phyloP scores from a whole-genome alignment of 306 rosid genomes.

The Oxytropis ochrocephala region DNA sequence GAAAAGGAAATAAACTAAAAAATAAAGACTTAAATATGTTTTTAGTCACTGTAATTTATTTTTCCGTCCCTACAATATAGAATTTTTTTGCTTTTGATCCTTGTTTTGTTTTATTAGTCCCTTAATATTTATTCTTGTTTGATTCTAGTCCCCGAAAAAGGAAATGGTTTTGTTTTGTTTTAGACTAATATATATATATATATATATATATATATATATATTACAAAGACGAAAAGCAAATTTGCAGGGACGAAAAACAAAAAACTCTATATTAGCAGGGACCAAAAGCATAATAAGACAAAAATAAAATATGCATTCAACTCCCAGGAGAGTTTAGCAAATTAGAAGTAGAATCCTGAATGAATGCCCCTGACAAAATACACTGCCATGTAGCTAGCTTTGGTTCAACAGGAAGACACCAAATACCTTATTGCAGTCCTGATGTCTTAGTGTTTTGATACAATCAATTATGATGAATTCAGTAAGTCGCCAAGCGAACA shows the following conservation, averaged over 20 bases:
- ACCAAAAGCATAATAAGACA: neutral
- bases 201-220: too few relatives aligned
- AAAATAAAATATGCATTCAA: neutral
- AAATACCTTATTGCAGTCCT: slow-evolving; percentile 5
- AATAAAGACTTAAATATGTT: neutral
- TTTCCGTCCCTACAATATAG: too few relatives aligned
- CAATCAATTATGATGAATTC: neutral
- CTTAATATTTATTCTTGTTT: too few relatives aligned
- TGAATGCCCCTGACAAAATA: neutral
- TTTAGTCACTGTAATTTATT: too few relatives aligned
- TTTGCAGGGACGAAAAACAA: too few relatives aligned
- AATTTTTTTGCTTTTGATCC: too few relatives aligned
- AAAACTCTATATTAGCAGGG: too few relatives aligned
- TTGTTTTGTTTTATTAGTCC: too few relatives aligned
- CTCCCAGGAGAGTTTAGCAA: neutral
- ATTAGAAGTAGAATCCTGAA: neutral
- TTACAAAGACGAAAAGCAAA: too few relatives aligned
- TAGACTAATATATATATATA: too few relatives aligned
- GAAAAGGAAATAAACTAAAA: slow-evolving; percentile 4
- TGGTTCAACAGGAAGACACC: neutral
- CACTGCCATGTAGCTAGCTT: neutral
- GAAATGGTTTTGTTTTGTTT: too few relatives aligned
- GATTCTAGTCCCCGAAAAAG: too few relatives aligned
- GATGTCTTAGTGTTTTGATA: neutral
- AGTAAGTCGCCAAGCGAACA: neutral